These are phyloP conservation scores for Suillus ampliporus DNA, from an alignment of 768 basidiomycete species.

Conservation along the genomic window DNA sequence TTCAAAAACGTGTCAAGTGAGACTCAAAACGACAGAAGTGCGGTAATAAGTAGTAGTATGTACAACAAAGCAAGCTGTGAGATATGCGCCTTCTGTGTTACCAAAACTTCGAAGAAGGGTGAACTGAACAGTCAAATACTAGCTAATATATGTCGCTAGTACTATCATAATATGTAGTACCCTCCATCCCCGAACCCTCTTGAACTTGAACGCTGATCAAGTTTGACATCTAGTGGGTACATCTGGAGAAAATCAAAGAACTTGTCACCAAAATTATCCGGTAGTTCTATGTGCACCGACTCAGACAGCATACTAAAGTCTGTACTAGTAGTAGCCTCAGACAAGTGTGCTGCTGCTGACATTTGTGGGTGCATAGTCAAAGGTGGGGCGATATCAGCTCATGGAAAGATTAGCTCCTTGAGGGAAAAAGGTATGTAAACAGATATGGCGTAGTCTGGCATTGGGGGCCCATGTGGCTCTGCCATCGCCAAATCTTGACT, in stretches of 20 bases:
- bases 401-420: neutral
- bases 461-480: neutral
- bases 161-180: no score
- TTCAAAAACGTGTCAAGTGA: no score
- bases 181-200: no score
- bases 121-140: no score
- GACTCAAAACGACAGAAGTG: no score
- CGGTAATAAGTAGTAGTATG: no score
- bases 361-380: neutral
- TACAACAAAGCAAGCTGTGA: no score
- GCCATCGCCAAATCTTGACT: neutral
- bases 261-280: neutral
- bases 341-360: neutral
- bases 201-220: neutral
- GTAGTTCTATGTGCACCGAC: neutral
- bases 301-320: neutral
- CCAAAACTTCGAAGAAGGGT: no score
- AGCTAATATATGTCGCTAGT: no score
- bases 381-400: neutral
- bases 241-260: neutral
- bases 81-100: no score
- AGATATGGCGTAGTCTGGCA: neutral
- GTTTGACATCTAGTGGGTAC: neutral
- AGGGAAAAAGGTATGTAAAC: neutral
- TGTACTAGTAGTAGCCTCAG: neutral